Base-by-base conservation (phyloP, 495 filamentous ascomycete species). In the Stereocaulon alpinum region DNA sequence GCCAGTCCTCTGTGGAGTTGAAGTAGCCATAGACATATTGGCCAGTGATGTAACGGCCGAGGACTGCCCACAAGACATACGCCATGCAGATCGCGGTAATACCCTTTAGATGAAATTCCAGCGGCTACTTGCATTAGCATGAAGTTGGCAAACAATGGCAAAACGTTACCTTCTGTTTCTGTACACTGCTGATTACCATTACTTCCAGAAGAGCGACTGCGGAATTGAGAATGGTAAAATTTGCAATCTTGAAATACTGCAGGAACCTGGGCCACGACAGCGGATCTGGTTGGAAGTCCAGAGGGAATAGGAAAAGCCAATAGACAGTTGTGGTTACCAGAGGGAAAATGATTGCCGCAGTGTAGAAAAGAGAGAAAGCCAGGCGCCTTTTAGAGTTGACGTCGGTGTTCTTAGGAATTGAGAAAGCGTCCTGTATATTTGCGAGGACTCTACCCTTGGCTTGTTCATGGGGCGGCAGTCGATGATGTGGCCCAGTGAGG, bases 281-380 rank as follows among this genome's bases (percentile, higher is more conserved):
- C 56, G 64, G 60, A 65, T 66, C 62, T 22, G 12, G 27, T 22
- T 51, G 15, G 50, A 43, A 29, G 17, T 61, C 47, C 2, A 56
- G 61, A 55, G 66, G 70, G 29, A 63, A 45, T 18, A 70, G 57
- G 24, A 76, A 53, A 22, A 66, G 55, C 78, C 77, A 82, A 65
- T 76, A 78, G 11, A 77, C 67, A 49, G 74, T 41, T 3, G 71
- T 69, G 49, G 77, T 75, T 63, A 80, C 70, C 49, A 75, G 68
- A 24, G 70, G 66, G 55, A 75, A 74, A 5, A 76, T 70, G 55
- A 73, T 70, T 14, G 69, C 69, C 34, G 70, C 65, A 6, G 70
- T 73, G 65, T 80, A 81, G 66, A 75, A 80, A 60, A 80, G 60
- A 56, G 74, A 77, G 67, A 79, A 81, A 45, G 62, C 66, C 34